Conservation (phyloP, 2,329 filamentous ascomycete genomes). For the Zymoseptoria tritici region DNA sequence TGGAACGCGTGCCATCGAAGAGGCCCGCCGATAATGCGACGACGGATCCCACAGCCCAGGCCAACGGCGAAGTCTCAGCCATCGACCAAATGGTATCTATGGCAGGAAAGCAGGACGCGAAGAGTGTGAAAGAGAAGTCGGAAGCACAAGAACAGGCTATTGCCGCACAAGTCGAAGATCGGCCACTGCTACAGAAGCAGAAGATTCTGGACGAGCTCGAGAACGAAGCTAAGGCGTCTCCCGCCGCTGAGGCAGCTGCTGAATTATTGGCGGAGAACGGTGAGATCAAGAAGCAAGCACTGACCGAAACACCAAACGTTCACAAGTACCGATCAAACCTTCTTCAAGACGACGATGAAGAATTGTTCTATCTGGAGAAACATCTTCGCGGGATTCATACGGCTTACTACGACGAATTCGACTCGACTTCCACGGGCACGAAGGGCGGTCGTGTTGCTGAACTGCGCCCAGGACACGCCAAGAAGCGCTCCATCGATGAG, state of each 20-base stretch:
- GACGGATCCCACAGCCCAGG: constrained; percentile 5
- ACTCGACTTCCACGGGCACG: constrained; percentile 42
- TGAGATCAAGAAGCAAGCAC: constrained; percentile 31
- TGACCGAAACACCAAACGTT: constrained; percentile 23
- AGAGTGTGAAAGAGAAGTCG: constrained; percentile 64
- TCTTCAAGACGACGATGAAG: constrained; percentile 78
- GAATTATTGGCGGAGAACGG: constrained; percentile 29
- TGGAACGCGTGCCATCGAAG: constrained; percentile 14
- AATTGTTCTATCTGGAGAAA: constrained; percentile 68
- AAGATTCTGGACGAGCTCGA: constrained; percentile 70
- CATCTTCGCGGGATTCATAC: constrained; percentile 69
- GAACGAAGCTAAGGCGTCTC: constrained; percentile 45
- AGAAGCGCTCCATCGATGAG: constrained; percentile 41
- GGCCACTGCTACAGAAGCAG: constrained; percentile 86
- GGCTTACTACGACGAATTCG: constrained; percentile 77
- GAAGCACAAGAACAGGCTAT: constrained; percentile 82
- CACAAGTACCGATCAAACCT: constrained; percentile 61
- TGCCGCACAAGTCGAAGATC: constrained; percentile 79
- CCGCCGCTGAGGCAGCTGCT: constrained; percentile 42
- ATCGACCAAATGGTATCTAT: constrained; percentile 72
- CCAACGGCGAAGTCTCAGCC: constrained; percentile 47
- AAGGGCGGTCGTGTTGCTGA: constrained; percentile 42
- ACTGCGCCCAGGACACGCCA: constrained; percentile 45
- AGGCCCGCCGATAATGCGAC: constrained; percentile 11
- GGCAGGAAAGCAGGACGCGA: constrained; percentile 62